Evolutionary conservation across 2,329 filamentous ascomycete species (phyloP), one percentile per base, ranked within the genome.

Genomic region (Lachnellula subtilissima): DNA sequence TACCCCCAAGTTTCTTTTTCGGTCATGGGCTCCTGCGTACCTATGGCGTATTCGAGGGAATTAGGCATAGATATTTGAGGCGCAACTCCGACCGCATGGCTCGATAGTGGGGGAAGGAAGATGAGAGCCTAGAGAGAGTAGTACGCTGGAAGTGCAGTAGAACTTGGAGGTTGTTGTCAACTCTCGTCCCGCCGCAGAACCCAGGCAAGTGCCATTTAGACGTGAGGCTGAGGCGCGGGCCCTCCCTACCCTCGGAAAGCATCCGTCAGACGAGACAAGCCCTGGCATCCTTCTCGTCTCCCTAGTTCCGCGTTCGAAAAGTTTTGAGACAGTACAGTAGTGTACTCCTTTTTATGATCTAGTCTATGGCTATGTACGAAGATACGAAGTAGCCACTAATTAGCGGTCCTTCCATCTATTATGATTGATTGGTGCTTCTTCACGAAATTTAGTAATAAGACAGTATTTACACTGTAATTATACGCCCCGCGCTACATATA

Each of bases 171-270:
- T 32, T 32, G 28, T 11, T 32, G 28, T 12, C 28, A 32, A 32
- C 9, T 32, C 9, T 9, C 28, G 9, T 32, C 23, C 22, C 45
- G 45, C n/a, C 45, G 12, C n/a, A 28, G 17, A 23, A 43, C 49
- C 37, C 23, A 51, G n/a, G 49, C 14, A 36, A 23, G 17, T 25
- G n/a, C 4, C 22, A 17, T 14, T 39, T 48, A 23, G 22, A 48
- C 19, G 35, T 48, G 52, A 48, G 52, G 52, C 52, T 54, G 45
- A 54, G 52, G 52, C 52, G 32, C 23, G 35, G 37, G 9, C 25
- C 5, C 25, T 7, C 28, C 39, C 15, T 47, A n/a, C n/a, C 35
- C 39, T 47, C 43, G 52, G 52, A 54, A 43, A 22, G 19, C 43
- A 54, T 43, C 52, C 52, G 52, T 22, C 28, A 22, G n/a, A 47